Conservation (phyloP, 2,329 filamentous ascomycete species). For the Ophiostoma himal-ulmi region DNA sequence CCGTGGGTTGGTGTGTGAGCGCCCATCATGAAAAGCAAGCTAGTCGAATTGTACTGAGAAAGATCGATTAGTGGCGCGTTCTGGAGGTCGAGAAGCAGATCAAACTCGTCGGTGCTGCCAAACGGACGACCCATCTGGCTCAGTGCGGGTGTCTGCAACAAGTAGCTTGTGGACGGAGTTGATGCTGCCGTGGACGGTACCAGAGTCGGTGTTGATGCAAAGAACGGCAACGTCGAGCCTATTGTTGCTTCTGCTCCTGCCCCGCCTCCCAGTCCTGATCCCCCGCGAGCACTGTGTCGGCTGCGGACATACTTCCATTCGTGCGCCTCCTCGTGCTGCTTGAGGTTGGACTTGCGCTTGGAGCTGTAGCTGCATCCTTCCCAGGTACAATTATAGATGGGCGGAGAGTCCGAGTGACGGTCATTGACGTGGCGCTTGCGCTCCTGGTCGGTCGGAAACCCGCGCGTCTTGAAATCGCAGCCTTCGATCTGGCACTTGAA, state of each 20-base stretch:
- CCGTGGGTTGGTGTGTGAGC: neutral
- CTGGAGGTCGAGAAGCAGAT: neutral
- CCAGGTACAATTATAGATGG: conserved; percentile 60
- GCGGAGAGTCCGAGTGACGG: conserved; percentile 63
- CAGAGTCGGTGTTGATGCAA: neutral
- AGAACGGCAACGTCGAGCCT: neutral
- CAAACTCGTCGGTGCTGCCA: neutral
- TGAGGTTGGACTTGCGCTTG: conserved; percentile 75
- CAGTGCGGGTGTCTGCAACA: neutral
- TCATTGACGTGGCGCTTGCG: conserved; percentile 71
- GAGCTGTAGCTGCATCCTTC: conserved; percentile 63
- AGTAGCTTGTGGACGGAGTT: neutral
- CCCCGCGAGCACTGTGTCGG: conserved; percentile 32
- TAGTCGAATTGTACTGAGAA: neutral
- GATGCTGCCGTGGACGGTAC: neutral
- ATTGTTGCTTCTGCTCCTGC: neutral
- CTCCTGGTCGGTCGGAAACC: conserved; percentile 76
- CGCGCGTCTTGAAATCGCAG: conserved; percentile 64
- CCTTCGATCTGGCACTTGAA: conserved; percentile 27
- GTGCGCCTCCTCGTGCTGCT: conserved; percentile 79
- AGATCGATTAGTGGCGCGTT: neutral
- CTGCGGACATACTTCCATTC: conserved; percentile 66
- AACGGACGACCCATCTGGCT: neutral
- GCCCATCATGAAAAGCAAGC: neutral
- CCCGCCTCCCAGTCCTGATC: too few species aligned